Conservation (phyloP, 106 monocot species). For the Cymbidium sinense region DNA sequence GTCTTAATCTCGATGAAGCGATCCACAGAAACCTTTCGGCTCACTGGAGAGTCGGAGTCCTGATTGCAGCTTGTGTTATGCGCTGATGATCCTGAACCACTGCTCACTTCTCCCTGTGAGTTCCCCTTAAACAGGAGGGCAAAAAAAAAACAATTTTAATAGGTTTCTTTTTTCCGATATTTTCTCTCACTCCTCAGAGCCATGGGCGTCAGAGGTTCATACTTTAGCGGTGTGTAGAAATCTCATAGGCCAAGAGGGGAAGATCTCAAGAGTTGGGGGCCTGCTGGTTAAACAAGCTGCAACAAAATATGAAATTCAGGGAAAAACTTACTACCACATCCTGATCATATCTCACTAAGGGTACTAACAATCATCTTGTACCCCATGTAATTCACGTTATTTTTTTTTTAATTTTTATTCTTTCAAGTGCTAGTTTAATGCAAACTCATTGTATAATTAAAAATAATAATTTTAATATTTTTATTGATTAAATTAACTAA, state of each 20-base stretch:
- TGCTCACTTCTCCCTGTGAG: conserved; percentile 61
- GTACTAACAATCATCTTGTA: too few species aligned
- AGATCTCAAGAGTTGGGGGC: conserved; percentile 91
- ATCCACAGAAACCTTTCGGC: conserved; percentile 30
- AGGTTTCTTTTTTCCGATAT: too few species aligned
- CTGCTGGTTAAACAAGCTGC: conserved; percentile 57
- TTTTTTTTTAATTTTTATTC: too few species aligned
- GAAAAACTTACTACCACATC: too few species aligned
- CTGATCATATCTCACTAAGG: too few species aligned
- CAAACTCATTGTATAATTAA: too few species aligned
- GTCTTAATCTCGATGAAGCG: not conserved
- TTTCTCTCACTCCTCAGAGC: not conserved
- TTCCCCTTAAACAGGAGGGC: conserved; percentile 27
- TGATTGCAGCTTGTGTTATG: conserved; percentile 45
- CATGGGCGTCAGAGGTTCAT: conserved; percentile 10
- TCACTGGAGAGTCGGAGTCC: conserved; percentile 52
- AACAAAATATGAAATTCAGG: conserved; percentile 17
- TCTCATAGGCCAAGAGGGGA: conserved; percentile 95
- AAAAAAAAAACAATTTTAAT: not conserved
- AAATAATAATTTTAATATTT: too few species aligned
- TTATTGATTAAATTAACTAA: too few species aligned
- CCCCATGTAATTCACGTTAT: too few species aligned
- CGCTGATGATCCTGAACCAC: conserved; percentile 71
- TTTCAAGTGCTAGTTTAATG: too few species aligned
- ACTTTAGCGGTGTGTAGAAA: conserved; percentile 45